Conservation (phyloP, 495 filamentous ascomycete genomes). For the Penicillium simplicissimum region DNA sequence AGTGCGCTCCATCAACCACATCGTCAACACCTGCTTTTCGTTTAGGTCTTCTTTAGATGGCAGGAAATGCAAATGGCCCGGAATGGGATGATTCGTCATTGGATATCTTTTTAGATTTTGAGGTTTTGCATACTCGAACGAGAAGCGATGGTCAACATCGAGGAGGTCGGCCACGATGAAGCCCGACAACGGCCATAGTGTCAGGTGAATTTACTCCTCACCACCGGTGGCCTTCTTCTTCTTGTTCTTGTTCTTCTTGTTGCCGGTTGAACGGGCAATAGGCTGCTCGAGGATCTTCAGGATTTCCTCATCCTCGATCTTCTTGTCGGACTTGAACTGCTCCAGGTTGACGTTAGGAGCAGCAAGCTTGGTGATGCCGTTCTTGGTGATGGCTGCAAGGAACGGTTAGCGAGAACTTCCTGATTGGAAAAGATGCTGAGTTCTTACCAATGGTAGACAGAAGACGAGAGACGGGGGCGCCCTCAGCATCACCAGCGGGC, state of each 20-base stretch:
- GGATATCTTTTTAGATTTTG: slow-evolving; percentile 32
- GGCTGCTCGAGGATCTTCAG: slow-evolving; percentile 90
- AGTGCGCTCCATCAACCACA: neutral
- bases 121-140: slow-evolving; percentile 13
- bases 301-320: slow-evolving; percentile 93
- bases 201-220: slow-evolving; percentile 52
- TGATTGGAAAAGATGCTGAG: neutral
- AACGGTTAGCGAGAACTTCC: slow-evolving; percentile 14
- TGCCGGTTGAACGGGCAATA: slow-evolving; percentile 69
- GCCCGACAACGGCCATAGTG: slow-evolving; percentile 11
- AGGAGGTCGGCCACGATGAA: slow-evolving; percentile 16
- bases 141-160: slow-evolving; percentile 9
- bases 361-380: slow-evolving; percentile 83
- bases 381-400: slow-evolving; percentile 87
- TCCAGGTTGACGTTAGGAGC: slow-evolving; percentile 69
- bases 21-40: neutral
- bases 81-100: slow-evolving; percentile 22
- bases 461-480: slow-evolving; percentile 75
- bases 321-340: slow-evolving; percentile 91
- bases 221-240: slow-evolving; percentile 84
- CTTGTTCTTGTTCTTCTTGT: slow-evolving; percentile 77
- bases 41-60: slow-evolving; percentile 3
- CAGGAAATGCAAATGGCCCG: slow-evolving; percentile 15
- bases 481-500: slow-evolving; percentile 89
- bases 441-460: slow-evolving; percentile 87